These are phyloP conservation scores for Tardiomyces depauwii DNA, from an alignment of 1,139 yeast species.

Conservation along the genomic window DNA sequence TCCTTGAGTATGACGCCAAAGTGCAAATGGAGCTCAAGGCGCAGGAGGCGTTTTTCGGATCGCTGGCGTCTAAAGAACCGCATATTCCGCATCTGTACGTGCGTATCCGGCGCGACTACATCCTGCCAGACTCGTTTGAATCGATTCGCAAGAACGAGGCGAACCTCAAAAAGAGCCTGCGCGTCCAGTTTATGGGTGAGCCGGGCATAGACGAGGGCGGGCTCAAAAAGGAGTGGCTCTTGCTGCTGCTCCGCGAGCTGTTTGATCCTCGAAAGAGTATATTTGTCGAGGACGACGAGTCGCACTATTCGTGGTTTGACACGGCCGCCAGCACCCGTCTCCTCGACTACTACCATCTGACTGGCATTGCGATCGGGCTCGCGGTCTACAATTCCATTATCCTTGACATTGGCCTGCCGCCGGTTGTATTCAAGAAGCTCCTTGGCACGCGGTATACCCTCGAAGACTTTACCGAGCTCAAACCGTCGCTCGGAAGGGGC, in stretches of 20 bases:
- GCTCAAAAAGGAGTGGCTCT: slow-evolving; percentile 84
- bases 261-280: slow-evolving; percentile 46
- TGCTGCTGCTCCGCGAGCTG: slow-evolving; percentile 54
- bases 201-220: slow-evolving; percentile 97
- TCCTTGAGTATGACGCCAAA: slow-evolving; percentile 74
- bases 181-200: slow-evolving; percentile 72
- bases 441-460: slow-evolving; percentile 44
- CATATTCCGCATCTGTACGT: slow-evolving; percentile 49
- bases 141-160: slow-evolving; percentile 45
- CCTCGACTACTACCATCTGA: slow-evolving; percentile 50
- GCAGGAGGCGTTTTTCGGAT: slow-evolving; percentile 75
- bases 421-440: slow-evolving; percentile 63
- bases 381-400: slow-evolving; percentile 88
- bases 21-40: slow-evolving; percentile 80
- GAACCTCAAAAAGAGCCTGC: slow-evolving; percentile 63
- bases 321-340: slow-evolving; percentile 20
- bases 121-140: slow-evolving; percentile 68
- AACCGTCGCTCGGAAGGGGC: slow-evolving; percentile 55
- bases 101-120: slow-evolving; percentile 51
- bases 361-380: slow-evolving; percentile 79
- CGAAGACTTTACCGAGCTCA: slow-evolving; percentile 54
- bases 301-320: slow-evolving; percentile 67
- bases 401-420: slow-evolving; percentile 67
- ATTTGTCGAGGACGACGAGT: slow-evolving; percentile 48
- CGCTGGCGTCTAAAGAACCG: slow-evolving; percentile 48